Base-by-base conservation (phyloP, 139 green algal genomes). In the Zygnema circumcarinatum region DNA sequence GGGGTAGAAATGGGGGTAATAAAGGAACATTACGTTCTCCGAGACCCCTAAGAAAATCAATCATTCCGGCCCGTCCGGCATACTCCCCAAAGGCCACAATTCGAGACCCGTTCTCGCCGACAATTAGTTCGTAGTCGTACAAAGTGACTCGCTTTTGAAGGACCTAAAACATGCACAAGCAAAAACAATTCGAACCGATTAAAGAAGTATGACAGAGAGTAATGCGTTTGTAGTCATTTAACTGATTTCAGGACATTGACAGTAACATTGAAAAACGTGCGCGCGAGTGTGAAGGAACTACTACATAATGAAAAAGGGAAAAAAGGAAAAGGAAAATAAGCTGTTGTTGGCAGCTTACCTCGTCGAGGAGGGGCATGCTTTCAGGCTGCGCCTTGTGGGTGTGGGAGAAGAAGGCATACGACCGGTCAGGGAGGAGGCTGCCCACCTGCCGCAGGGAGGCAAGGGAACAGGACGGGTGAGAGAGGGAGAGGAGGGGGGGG, bases 41-140 rank as follows among this genome's bases (percentile, higher is more conserved):
- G 38, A 90, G 56, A 1, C 85, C 85, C 2, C 76, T 79, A 31
- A 90, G 62, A 52, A 85, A 81, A 73, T 90, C 85, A 29, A 90
- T 81, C 85, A 86, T 86, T 35, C 85, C 85, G 22, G 85, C 85
- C 16, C 76, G 75, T 38, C 85, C 85, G 32, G 85, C 85, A 39
- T 75, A 90, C 62, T 86, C 85, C 2, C 85, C 85, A 75, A 90
- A 90, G 22, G 85, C 85, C 20, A 90, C 85, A 35, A 82, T 68
- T 38, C 84, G 47, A 31, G n/a, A 41, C 38, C 38, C 83, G 22
- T 76, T n/a, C 2, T 78, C 39, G 56, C 36, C 67, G 3, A 85
- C 74, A 21, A 89, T 86, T 39, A 67, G 72, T 42, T 90, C 85
- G 78, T 90, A 90, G 76, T 90, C 85, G 54, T 82, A 90, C 31